phyloP scores from a whole-genome alignment of 768 basidiomycete species.

The Pleurotus tuber-regium region DNA sequence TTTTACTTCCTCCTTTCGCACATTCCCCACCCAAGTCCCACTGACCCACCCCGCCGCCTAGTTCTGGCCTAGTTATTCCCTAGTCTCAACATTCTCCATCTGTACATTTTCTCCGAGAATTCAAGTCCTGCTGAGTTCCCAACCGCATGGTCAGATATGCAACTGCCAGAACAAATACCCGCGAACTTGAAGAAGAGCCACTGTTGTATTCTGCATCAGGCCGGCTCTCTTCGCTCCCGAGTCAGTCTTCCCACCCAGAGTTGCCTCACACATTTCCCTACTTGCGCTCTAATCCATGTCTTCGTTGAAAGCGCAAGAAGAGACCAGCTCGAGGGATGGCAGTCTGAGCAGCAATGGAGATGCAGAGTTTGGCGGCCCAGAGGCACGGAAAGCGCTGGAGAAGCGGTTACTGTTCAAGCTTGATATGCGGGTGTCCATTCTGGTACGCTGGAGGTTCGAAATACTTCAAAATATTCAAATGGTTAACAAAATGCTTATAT shows the following conservation, averaged over 20 bases:
- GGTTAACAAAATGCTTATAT: not conserved
- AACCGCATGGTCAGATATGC: conserved; percentile 10
- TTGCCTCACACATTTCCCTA: conserved; percentile 30
- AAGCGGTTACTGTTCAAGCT: conserved; percentile 42
- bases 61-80: not conserved
- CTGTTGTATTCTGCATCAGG: not conserved
- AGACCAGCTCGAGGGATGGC: conserved; percentile 16
- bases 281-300: conserved; percentile 28
- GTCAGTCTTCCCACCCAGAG: conserved; percentile 8
- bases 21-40: not conserved
- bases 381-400: conserved; percentile 24
- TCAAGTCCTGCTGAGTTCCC: not conserved
- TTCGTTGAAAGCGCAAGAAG: conserved; percentile 19
- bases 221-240: conserved; percentile 1
- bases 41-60: conserved; percentile 5
- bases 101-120: not conserved
- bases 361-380: conserved; percentile 12
- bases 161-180: not conserved
- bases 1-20: conserved; percentile 7
- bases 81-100: conserved; percentile 5
- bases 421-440: conserved; percentile 47
- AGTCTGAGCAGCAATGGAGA: conserved; percentile 17
- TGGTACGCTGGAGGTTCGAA: conserved; percentile 15
- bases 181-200: conserved; percentile 1
- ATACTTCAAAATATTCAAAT: too few species aligned